Evolutionary conservation across 768 basidiomycete genomes (phyloP), one percentile per base, ranked within the genome.

Genomic region (Nevesoporus exiguus): DNA sequence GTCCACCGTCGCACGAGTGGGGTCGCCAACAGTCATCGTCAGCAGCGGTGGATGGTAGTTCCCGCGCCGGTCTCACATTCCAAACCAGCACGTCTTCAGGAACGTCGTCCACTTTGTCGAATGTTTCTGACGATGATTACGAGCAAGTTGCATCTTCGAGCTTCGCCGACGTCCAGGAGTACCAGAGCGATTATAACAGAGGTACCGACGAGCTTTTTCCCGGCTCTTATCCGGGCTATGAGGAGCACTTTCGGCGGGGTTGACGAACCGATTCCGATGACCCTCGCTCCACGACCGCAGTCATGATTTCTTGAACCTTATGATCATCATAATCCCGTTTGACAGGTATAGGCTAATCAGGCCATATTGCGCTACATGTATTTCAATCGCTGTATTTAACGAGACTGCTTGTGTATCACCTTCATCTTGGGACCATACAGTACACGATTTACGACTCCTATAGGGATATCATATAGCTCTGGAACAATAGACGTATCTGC

Each of bases 401-500:
- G 50, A 42, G 46, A 41, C 25, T 21, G 50, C 24, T 47, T 49
- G 31, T 43, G 62, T 59, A 57, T 51, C 43, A 57, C 57, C 44
- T 61, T 58, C 50, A 44, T 47, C 49, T 49, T 58, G 30, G 65
- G 68, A 17, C 69, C 63, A 54, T 90, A 91, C 30, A 88, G 62
- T 44, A 89, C 82, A 47, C 85, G 83, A 61, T 92, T 92, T 29
- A 93, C 88, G 41, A 90, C 66, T 13, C 87, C 86, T 47, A 90
- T 83, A 5, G 92, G 92, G 58, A 93, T 81, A 68, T 94, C 92
- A 67, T 90, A 90, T 36, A 88, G 70, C 54, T 85, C 84, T 4
- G 88, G 85, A 15, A 81, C 74, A 25, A 79, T 73, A 55, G 74
- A 69, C 1, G 73, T 64, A 49, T 76, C 67, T 3, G 80, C 76